Conservation (phyloP, 2,329 filamentous ascomycete species). For the Nemania serpens region DNA sequence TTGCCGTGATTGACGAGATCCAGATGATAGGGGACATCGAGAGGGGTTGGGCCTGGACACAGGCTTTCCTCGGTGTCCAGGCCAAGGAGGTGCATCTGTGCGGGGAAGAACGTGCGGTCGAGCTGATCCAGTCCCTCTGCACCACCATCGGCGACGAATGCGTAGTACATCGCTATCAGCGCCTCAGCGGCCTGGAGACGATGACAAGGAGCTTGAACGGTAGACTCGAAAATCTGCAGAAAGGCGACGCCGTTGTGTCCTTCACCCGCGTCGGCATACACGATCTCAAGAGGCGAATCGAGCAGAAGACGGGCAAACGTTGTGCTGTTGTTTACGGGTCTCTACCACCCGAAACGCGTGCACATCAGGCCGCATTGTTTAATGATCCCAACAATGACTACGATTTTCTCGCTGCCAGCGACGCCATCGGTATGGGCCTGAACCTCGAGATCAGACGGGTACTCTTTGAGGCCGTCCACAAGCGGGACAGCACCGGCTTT, state of each 20-base stretch:
- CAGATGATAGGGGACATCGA: slow-evolving; percentile 88
- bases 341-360: slow-evolving; percentile 88
- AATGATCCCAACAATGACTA: slow-evolving; percentile 96
- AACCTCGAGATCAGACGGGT: slow-evolving; percentile 92
- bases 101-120: slow-evolving; percentile 82
- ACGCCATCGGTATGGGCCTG: slow-evolving; percentile 96
- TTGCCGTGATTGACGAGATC: slow-evolving; percentile 97
- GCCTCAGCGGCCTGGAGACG: slow-evolving; percentile 76
- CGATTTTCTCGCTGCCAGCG: slow-evolving; percentile 89
- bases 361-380: slow-evolving; percentile 88
- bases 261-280: slow-evolving; percentile 87
- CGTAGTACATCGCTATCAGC: slow-evolving; percentile 79
- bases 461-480: slow-evolving; percentile 79
- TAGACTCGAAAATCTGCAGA: slow-evolving; percentile 70
- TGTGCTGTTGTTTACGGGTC: slow-evolving; percentile 94
- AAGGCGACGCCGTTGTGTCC: slow-evolving; percentile 87
- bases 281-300: slow-evolving; percentile 76
- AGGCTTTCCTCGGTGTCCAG: slow-evolving; percentile 83
- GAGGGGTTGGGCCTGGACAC: slow-evolving; percentile 93
- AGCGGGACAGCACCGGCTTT: slow-evolving; percentile 66
- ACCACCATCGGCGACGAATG: slow-evolving; percentile 81
- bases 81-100: slow-evolving; percentile 92
- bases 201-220: slow-evolving; percentile 66
- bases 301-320: slow-evolving; percentile 73
- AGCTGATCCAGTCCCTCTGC: slow-evolving; percentile 77